These are phyloP conservation scores for Xylaria acuta DNA, from an alignment of 495 filamentous ascomycete species.

Conservation along the genomic window DNA sequence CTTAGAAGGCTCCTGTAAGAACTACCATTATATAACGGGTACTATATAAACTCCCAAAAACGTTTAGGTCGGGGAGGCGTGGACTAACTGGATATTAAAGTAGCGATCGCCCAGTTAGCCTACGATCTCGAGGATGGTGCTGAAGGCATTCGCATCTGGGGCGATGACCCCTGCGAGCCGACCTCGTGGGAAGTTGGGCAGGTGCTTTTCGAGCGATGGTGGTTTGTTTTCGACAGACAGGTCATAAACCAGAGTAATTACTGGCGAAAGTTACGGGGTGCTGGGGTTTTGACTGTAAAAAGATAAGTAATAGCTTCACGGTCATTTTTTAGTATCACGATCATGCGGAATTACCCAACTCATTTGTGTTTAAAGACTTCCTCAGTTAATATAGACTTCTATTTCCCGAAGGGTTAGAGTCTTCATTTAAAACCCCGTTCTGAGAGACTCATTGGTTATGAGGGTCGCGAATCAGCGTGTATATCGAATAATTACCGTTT, in stretches of 20 bases:
- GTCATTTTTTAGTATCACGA: neutral
- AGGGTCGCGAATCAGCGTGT: neutral
- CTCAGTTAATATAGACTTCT: neutral
- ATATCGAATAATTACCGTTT: neutral
- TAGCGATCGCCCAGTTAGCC: constrained; percentile 13
- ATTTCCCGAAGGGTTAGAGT: neutral
- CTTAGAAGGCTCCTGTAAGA: neutral
- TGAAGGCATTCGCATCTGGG: constrained; percentile 51
- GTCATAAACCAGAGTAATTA: constrained; percentile 52
- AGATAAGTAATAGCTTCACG: neutral
- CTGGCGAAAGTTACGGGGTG: constrained; percentile 39
- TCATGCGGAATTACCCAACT: neutral
- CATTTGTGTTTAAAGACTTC: neutral
- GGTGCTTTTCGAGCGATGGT: constrained; percentile 56
- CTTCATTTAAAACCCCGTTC: neutral
- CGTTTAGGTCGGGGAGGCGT: too few relatives aligned
- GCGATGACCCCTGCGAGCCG: constrained; percentile 45
- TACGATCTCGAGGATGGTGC: constrained; percentile 58
- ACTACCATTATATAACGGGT: neutral
- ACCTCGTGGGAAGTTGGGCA: constrained; percentile 56
- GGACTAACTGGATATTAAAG: constrained; percentile 12
- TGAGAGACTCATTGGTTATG: neutral
- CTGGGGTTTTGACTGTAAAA: constrained; percentile 12
- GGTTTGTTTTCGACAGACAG: constrained; percentile 56
- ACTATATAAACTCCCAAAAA: neutral